Base-by-base conservation (phyloP, 2,329 filamentous ascomycete species). In the Epichloe amarillans region DNA sequence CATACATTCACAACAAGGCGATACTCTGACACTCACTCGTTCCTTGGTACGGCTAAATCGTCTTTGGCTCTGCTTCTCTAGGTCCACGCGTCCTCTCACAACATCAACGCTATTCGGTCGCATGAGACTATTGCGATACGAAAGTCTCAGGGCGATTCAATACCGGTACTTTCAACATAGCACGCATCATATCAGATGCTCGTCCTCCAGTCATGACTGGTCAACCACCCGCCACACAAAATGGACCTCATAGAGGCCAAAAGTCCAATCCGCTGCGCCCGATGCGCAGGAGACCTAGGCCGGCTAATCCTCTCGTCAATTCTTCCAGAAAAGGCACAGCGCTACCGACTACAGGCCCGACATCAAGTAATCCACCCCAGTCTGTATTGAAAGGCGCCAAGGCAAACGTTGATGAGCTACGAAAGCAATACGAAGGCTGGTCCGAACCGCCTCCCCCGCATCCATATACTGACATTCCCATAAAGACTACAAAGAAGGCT, bases 401-500 rank as follows among this genome's bases (percentile, higher is more conserved):
- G 35, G 59, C 62, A 26, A 67, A 60, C 40, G 68, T 71, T 23
- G 71, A 73, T 46, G 68, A 66, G 36, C 62, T 67, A 51, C 73
- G 72, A 45, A 64, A 64, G 51, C 65, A 70, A 54, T 72, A 76
- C 58, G 74, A 72, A 41, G 80, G 80, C 42, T 83, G 80, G 80
- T 77, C 76, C 4, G 70, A 74, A 44, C 70, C 75, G 30, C 69
- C 74, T 2, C 70, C 72, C 72, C 60, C 63, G 0, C 69, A 66
- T 26, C 66, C 69, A 21, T 82, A 82, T 60, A 68, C 58, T 14
- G 74, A 77, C 40, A 75, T 74, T 58, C 87, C 88, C 14, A 75
- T 97, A 17, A 80, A 88, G 56, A 87, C 89, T 6, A 94, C 88
- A 6, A 95, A 94, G 67, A 82, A 83, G 60, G 81, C 83, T 10